Evolutionary conservation across 306 rosid species (phyloP), one percentile per base, ranked within the genome.

Genomic region (Prinsepia uniflora): DNA sequence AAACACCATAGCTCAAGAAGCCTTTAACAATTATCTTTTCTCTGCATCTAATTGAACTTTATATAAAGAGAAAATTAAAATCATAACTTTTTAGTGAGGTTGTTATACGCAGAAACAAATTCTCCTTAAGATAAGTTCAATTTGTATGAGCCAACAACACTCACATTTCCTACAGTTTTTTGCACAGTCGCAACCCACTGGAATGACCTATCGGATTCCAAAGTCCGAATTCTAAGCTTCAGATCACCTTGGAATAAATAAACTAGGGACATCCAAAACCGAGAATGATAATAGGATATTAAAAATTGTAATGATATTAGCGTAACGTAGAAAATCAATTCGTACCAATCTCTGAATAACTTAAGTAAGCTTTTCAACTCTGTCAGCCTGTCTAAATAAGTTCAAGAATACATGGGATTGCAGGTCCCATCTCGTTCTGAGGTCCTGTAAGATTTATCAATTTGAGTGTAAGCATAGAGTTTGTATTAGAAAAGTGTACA

Each of bases 161-260:
- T 86, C 84, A 95, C 99, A 95, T 81, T 89, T 71, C 92, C 95
- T 63, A 91, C 74, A 62, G 96, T 91, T 85, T 82, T 91, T 85
- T 95, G 99, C 79, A 91, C 90, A 63, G 90, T 56, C 18, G 97
- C 97, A 59, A 95, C 83, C n/a, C 99, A 96, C 78, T 95, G 92
- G 82, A 95, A 91, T 82, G 99, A 86, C 80, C 99, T 86, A 83
- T 95, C 99, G 71, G 99, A 91, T 81, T 95, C 99, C 86, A 95
- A 80, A 55, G 99, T 74, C 66, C 97, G 92, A 75, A 95, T 97
- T 83, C 99, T 83, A 60, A 95, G 96, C 80, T 95, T 95, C 57
- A 95, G 85, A 78, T 95, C 99, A 72, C 99, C 99, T 91, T 95
- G 97, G 97, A 91, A 80, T 65, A 53, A 71, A 64, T 43, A 75